These are phyloP conservation scores for Dryas integrifolia DNA, from an alignment of 331 rosid species.

Conservation along the genomic window DNA sequence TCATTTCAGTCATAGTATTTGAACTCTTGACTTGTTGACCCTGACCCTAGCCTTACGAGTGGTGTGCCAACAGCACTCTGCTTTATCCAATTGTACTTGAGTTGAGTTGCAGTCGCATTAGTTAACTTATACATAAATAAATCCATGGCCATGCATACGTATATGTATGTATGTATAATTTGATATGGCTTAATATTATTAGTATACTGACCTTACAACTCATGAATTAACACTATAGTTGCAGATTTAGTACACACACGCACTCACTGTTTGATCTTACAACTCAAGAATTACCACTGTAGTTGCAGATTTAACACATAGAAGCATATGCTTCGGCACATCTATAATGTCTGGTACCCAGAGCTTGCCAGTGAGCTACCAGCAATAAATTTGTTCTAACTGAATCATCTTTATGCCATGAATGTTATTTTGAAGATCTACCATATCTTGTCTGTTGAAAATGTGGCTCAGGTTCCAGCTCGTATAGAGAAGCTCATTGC, in stretches of 20 bases:
- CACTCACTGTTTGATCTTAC: not conserved
- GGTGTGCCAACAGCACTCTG: not conserved
- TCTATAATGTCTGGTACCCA: not conserved
- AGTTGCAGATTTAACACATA: slow-evolving; percentile 3
- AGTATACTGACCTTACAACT: not conserved
- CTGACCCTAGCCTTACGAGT: not conserved
- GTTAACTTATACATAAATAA: not conserved
- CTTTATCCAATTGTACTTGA: slow-evolving; percentile 9
- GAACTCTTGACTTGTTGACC: slow-evolving; percentile 11
- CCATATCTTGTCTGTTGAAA: slow-evolving; percentile 23
- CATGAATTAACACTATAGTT: not conserved
- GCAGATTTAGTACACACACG: not conserved
- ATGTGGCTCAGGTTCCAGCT: slow-evolving; percentile 77
- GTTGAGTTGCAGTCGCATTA: not conserved
- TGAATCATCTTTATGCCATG: slow-evolving; percentile 11
- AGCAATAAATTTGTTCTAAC: not conserved
- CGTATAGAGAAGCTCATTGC: slow-evolving; percentile 84
- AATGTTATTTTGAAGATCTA: slow-evolving; percentile 29
- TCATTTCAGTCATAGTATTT: slow-evolving; percentile 9
- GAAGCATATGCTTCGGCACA: not conserved
- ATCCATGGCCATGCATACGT: not conserved
- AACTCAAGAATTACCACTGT: not conserved
- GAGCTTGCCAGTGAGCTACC: not conserved
- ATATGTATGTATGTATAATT: not conserved
- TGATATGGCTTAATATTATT: not conserved